These are phyloP conservation scores for Esteya vermicola DNA, from an alignment of 2,329 filamentous ascomycete species.

Conservation along the genomic window DNA sequence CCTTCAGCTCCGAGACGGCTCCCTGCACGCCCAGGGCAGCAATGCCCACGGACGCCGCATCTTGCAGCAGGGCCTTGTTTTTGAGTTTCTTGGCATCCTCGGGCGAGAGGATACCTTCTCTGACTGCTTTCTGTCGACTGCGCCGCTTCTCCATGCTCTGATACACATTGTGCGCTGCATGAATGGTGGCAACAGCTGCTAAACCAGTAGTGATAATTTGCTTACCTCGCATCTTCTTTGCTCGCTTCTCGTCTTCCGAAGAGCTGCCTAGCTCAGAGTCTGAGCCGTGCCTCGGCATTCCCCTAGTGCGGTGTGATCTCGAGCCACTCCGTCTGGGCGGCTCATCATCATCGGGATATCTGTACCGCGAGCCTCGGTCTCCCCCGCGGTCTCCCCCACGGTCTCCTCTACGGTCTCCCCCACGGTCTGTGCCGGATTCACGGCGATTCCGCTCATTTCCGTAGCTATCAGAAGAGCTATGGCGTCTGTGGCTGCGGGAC, in stretches of 20 bases:
- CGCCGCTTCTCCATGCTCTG: conserved; percentile 43
- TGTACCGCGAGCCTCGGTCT: conserved; percentile 18
- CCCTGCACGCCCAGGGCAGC: conserved; percentile 44
- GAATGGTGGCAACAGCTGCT: conserved; percentile 44
- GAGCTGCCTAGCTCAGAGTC: conserved; percentile 44
- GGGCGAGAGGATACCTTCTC: conserved; percentile 34
- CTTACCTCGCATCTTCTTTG: conserved; percentile 48
- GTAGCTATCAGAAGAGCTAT: conserved; percentile 24
- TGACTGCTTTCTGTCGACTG: conserved; percentile 36
- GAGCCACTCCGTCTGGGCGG: conserved; percentile 24
- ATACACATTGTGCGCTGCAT: conserved; percentile 45
- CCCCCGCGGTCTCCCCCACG: conserved; percentile 17
- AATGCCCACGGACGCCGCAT: conserved; percentile 43
- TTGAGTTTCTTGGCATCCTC: conserved; percentile 42
- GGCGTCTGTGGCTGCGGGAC: conserved; percentile 12
- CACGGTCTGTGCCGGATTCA: too few species aligned
- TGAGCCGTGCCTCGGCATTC: conserved; percentile 31
- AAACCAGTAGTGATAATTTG: conserved; percentile 42
- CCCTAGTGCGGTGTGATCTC: conserved; percentile 17
- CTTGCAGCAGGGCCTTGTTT: conserved; percentile 40
- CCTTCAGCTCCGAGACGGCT: conserved; percentile 40
- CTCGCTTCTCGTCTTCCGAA: conserved; percentile 38
- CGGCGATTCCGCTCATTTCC: conserved; percentile 23
- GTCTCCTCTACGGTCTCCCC: conserved; percentile 21
- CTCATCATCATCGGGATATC: conserved; percentile 33